Evolutionary conservation across 108 stramenopile genomes (phyloP), one percentile per base, ranked within the genome.

Genomic region (Pseudonitzschia pungens): DNA sequence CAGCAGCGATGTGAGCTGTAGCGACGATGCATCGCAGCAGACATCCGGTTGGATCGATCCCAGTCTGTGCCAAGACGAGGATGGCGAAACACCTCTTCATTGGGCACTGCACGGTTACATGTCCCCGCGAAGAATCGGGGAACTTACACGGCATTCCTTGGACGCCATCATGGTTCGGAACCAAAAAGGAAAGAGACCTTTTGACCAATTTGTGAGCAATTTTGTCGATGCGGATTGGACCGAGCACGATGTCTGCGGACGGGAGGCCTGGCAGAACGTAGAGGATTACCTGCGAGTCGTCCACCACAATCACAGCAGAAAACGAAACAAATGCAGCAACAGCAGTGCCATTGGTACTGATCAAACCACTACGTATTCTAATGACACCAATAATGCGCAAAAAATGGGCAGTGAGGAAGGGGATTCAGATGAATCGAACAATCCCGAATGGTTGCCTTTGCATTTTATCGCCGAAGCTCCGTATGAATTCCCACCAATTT

Each of bases 11-110:
- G 36, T n/a, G n/a, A n/a, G n/a, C n/a, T n/a, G 36, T 6, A 36
- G 36, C 36, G 36, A 36, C 36, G 36, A 36, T 36, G 36, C 4
- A 6, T 5, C 43, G 20, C 26, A 62, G 26, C 29, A 28, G 20
- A 15, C 27, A 28, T 5, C 33, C 31, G n/a, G 24, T 18, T 31
- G 43, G 24, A 67, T 53, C 21, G 77, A 78, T 68, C 71, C 77
- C 32, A 78, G 71, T 0, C 15, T 72, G 18, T 58, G 59, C 2
- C 16, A 27, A 2, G 78, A 79, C 59, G 29, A 12, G 11, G 78
- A 79, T 41, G 72, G 72, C 8, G 78, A 79, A 26, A 79, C 70
- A 16, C 78, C 78, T 14, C 63, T 79, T 15, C 78, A 79, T 33
- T 78, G 77, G 77, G 71, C 77, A 0, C 56, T 78, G 26, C 71